These are phyloP conservation scores for Rhizopogon vinicolor DNA, from an alignment of 768 basidiomycete genomes.

Conservation along the genomic window DNA sequence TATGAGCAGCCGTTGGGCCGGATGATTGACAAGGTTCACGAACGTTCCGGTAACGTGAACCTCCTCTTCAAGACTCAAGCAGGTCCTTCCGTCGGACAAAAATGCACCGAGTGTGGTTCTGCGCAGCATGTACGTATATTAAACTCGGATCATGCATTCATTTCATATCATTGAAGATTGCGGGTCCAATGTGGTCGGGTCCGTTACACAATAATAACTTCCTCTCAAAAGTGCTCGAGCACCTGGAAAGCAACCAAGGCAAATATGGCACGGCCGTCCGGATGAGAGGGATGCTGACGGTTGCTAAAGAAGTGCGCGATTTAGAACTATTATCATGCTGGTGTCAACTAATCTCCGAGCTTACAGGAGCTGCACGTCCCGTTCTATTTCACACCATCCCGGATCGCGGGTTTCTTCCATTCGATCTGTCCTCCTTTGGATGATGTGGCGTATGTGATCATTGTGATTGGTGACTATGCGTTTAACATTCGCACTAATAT, in stretches of 20 bases:
- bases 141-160: not conserved
- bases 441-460: conserved; percentile 61
- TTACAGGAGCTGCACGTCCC: conserved; percentile 67
- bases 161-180: conserved; percentile 45
- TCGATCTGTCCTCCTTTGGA: conserved; percentile 71
- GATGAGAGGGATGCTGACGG: conserved; percentile 94
- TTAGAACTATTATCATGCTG: not conserved
- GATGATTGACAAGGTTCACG: conserved; percentile 55
- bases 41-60: conserved; percentile 52
- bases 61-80: conserved; percentile 65
- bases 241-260: conserved; percentile 56
- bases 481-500: not conserved
- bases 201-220: conserved; percentile 78
- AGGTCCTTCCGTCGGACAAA: conserved; percentile 61
- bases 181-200: conserved; percentile 97
- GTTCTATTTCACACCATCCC: conserved; percentile 87
- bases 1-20: conserved; percentile 85
- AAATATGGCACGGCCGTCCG: conserved; percentile 75
- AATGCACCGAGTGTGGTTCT: conserved; percentile 81
- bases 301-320: conserved; percentile 79
- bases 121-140: conserved; percentile 60
- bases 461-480: not conserved
- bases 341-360: not conserved
- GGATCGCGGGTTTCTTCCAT: conserved; percentile 78
- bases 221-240: conserved; percentile 66